These are phyloP conservation scores for Lepidium africanum DNA, from an alignment of 345 rosid genomes.

Conservation along the genomic window DNA sequence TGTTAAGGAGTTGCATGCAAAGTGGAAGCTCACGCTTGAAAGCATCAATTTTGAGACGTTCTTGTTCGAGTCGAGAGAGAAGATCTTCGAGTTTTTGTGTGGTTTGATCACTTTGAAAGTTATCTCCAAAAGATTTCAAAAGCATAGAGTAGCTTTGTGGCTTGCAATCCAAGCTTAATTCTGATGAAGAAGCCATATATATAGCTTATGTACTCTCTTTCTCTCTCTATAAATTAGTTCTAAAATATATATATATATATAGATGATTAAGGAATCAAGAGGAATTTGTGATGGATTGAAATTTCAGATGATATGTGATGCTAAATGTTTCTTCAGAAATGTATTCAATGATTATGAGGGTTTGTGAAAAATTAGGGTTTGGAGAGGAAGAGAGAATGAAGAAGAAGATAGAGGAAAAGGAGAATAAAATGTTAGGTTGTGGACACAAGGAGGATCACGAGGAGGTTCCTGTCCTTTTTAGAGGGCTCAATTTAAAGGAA, in stretches of 20 bases:
- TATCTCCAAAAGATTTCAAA: slow-evolving; percentile 78
- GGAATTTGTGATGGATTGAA: slow-evolving; percentile 3
- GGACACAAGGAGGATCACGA: slow-evolving; percentile 35
- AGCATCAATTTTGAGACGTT: slow-evolving; percentile 92
- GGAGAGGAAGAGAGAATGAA: slow-evolving; percentile 10
- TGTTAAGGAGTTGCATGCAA: slow-evolving; percentile 98
- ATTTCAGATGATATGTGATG: slow-evolving; percentile 7
- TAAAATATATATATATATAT: neutral
- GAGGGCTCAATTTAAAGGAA: slow-evolving; percentile 28
- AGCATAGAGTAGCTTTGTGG: slow-evolving; percentile 87
- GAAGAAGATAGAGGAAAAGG: slow-evolving; percentile 7
- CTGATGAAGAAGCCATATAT: slow-evolving; percentile 73
- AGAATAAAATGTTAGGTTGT: slow-evolving; percentile 28
- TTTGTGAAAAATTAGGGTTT: slow-evolving; percentile 25
- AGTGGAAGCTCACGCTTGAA: slow-evolving; percentile 99
- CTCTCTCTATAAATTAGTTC: neutral
- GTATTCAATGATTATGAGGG: slow-evolving; percentile 20
- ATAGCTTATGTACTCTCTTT: neutral
- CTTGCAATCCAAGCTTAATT: slow-evolving; percentile 74
- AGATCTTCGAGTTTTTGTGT: slow-evolving; percentile 81
- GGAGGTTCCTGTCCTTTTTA: slow-evolving; percentile 35
- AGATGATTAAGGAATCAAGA: slow-evolving; percentile 13
- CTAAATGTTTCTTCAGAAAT: neutral
- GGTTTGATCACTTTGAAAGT: slow-evolving; percentile 37
- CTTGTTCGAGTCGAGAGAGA: slow-evolving; percentile 80